Base-by-base conservation (phyloP, 139 green algal genomes). In the Chlorella sp. region DNA sequence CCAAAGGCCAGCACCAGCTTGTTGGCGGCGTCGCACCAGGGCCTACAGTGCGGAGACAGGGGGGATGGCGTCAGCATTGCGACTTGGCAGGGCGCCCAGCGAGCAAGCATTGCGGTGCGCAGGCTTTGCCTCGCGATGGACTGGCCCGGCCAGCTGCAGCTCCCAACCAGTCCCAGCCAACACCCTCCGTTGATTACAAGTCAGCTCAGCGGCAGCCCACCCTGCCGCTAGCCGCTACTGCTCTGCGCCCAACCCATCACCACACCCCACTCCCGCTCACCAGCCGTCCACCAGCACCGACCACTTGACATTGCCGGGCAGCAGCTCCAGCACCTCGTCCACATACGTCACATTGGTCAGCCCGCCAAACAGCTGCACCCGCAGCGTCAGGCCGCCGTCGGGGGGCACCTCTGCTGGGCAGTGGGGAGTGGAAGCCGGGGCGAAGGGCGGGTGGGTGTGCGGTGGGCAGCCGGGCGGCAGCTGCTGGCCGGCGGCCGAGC, bases 271-370 rank as follows among this genome's bases (percentile, higher is more conserved):
- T 14, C 26, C 60, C n/a, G 34, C 70, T 51, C 70, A 76, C 70
- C 70, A 76, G 22, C 46, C 14, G 20, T 54, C 70, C 34, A 51
- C 70, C n/a, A 34, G 5, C 1, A 76, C 70, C 5, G 32, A 44
- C 70, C 70, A 76, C 70, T 54, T 51, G n/a, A 76, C 32, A 40
- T 76, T 76, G 38, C 70, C 70, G 20, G 70, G 38, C 20, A 76
- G 70, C 36, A 76, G 36, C 70, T 76, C 70, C 40, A 44, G 70
- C 22, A 40, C 36, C 8, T 40, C 36, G n/a, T 76, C 46, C 13
- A 51, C 20, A 38, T 56, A 76, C 11, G 70, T 46, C 22, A 76
- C 17, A 22, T 76, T 76, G 70, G 70, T 76, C 22, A 54, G 13
- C n/a, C 70, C 70, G 19, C 70, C 70, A 76, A 76, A 76, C 70